phyloP scores from a whole-genome alignment of 352 stramenopile species.

The Globisporangium viniferum region DNA sequence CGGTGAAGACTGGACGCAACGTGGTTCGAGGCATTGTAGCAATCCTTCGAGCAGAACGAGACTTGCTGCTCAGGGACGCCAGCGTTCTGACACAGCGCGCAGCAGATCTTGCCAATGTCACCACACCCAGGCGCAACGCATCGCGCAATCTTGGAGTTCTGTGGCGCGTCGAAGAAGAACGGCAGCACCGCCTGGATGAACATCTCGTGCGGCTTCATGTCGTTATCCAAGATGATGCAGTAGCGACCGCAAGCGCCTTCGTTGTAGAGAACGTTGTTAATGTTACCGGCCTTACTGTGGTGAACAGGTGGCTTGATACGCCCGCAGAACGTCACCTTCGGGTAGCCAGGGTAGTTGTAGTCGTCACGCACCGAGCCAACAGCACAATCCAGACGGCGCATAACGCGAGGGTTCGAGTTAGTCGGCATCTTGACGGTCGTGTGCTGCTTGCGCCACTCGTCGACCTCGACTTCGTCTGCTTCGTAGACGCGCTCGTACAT shows the following conservation, averaged over 20 bases:
- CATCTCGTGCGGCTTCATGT: constrained; percentile 82
- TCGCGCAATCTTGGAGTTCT: constrained; percentile 64
- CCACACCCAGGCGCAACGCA: constrained; percentile 59
- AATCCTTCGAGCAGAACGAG: constrained; percentile 80
- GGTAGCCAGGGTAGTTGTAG: constrained; percentile 61
- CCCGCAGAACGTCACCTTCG: constrained; percentile 59
- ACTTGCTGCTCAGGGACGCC: constrained; percentile 63
- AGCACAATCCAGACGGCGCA: constrained; percentile 48
- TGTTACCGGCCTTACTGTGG: constrained; percentile 78
- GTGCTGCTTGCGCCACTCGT: constrained; percentile 72
- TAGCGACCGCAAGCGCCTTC: constrained; percentile 67
- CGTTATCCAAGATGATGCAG: constrained; percentile 77
- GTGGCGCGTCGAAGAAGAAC: constrained; percentile 67
- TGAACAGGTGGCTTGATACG: constrained; percentile 70
- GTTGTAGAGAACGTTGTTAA: constrained; percentile 84
- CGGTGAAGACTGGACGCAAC: constrained; percentile 61
- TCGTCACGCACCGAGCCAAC: constrained; percentile 68
- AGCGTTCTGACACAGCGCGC: constrained; percentile 57
- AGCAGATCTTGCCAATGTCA: constrained; percentile 76
- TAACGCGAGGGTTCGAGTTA: constrained; percentile 37
- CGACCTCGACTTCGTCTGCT: constrained; percentile 62
- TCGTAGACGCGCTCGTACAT: constrained; percentile 75
- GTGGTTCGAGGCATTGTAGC: constrained; percentile 68
- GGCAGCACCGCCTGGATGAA: constrained; percentile 67
- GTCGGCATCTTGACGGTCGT: constrained; percentile 69